Percentiles rank a stretch among this genome's conserved stretches.
Evolutionary conservation across 805 yeast species (phyloP).

Genomic region (Priceomyces castillae): DNA sequence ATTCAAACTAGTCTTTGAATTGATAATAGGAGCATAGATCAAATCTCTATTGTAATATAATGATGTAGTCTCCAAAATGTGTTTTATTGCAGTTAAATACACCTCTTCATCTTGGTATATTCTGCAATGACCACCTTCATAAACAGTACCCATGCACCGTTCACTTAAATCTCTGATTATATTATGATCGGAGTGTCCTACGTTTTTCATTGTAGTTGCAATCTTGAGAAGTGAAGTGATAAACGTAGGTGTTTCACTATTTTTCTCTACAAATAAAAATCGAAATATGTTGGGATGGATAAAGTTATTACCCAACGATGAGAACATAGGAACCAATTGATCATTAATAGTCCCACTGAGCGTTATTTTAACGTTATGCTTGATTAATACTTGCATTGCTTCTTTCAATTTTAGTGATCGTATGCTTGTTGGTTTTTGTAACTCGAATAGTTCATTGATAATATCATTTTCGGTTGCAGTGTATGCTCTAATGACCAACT

Average conservation of each 20-base stretch:
- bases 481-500: slow-evolving; percentile 38
- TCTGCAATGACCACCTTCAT: slow-evolving; percentile 27
- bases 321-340: slow-evolving; percentile 35
- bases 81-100: slow-evolving; percentile 28
- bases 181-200: slow-evolving; percentile 34
- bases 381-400: slow-evolving; percentile 19
- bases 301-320: slow-evolving; percentile 26
- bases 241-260: slow-evolving; percentile 24
- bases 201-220: slow-evolving; percentile 30
- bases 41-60: slow-evolving; percentile 18
- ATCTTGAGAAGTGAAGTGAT: slow-evolving; percentile 25
- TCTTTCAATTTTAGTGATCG: slow-evolving; percentile 16
- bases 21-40: not conserved
- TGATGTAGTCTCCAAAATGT: slow-evolving; percentile 37
- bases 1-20: not conserved
- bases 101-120: slow-evolving; percentile 22
- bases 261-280: slow-evolving; percentile 19
- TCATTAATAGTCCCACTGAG: slow-evolving; percentile 33
- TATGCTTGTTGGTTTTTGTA: slow-evolving; percentile 21
- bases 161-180: slow-evolving; percentile 30
- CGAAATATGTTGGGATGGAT: slow-evolving; percentile 40
- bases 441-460: slow-evolving; percentile 34
- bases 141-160: slow-evolving; percentile 22
- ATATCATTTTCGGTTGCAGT: slow-evolving; percentile 34
- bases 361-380: slow-evolving; percentile 32